Conservation (phyloP, 306 rosid species). For the Albizia julibrissin region DNA sequence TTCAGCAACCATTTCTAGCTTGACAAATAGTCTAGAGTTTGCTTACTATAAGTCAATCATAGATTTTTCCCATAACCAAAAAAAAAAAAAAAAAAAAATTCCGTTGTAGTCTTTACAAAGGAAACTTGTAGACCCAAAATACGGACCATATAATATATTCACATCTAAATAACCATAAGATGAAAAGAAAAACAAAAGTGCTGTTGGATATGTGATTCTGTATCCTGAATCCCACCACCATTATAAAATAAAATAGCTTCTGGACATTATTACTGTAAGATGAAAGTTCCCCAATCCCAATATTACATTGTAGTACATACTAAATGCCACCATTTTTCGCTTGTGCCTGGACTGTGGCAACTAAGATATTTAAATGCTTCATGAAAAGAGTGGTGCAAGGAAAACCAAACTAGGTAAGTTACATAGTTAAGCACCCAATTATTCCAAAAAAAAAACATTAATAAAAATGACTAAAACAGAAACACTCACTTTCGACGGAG, state of each 20-base stretch:
- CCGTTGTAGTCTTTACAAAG: not conserved
- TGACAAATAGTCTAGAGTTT: conserved; percentile 13
- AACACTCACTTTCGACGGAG: not conserved
- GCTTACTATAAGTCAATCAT: not conserved
- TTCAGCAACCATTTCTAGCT: conserved; percentile 12
- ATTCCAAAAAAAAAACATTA: not conserved
- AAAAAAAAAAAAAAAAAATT: not conserved
- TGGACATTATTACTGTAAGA: not conserved
- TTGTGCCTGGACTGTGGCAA: not conserved
- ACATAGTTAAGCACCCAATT: not conserved
- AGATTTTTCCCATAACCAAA: not conserved
- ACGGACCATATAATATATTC: not conserved
- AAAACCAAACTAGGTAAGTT: not conserved
- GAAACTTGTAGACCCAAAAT: not conserved
- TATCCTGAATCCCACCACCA: conserved; percentile 21
- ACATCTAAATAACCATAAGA: not conserved
- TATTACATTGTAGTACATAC: too few species aligned
- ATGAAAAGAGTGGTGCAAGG: not conserved
- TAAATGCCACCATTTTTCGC: not conserved
- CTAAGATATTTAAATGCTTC: not conserved
- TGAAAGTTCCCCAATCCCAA: not conserved
- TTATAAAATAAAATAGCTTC: not conserved
- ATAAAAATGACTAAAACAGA: not conserved
- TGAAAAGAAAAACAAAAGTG: not conserved
- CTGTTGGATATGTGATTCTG: not conserved